Base-by-base conservation (phyloP, 805 yeast genomes). In the Saccharomycopsis capsularis region DNA sequence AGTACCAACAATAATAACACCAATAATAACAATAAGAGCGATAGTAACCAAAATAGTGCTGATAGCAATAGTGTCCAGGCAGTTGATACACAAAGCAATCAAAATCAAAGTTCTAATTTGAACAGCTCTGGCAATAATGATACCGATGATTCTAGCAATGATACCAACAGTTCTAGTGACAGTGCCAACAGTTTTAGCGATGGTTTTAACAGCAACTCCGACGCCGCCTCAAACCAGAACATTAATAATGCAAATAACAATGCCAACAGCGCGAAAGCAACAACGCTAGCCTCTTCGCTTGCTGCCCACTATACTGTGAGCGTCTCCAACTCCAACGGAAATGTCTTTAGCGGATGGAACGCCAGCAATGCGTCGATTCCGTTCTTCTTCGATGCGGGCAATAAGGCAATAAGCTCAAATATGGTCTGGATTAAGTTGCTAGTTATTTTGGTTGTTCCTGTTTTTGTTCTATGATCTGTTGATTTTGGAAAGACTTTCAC, bases 271-370 rank as follows among this genome's bases (percentile, higher is more conserved):
- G 6, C 13, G 5, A 11, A 9, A 9, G 18, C 38, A 13, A 34
- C 38, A 34, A 34, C 38, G 5, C 19, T 34, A 6, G 38, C 38
- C 7, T 34, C 38, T 34, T 34, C 38, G 6, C 18, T 34, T 6
- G 7, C 6, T 34, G 7, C 38, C n/a, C 38, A 34, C 7, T 34
- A 34, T 18, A 34, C 38, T n/a, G 38, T 34, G 18, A 34, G 38
- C 19, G 19, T 34, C 15, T 9, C 6, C 19, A 34, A n/a, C 38
- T 9, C 19, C 38, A 32, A 30, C 11, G n/a, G n/a, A n/a, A 24
- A 42, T 29, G 27, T 42, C 89, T 69, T 83, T 85, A 58, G 89
- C 88, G 59, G 83, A 82, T 55, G 89, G 83, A 59, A 85, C 93
- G 68, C 81, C 81, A 42, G 71, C 68, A 55, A 83, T 74, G 59